Conservation (phyloP, 768 basidiomycete species). For the Podaxis mareebaensis region DNA sequence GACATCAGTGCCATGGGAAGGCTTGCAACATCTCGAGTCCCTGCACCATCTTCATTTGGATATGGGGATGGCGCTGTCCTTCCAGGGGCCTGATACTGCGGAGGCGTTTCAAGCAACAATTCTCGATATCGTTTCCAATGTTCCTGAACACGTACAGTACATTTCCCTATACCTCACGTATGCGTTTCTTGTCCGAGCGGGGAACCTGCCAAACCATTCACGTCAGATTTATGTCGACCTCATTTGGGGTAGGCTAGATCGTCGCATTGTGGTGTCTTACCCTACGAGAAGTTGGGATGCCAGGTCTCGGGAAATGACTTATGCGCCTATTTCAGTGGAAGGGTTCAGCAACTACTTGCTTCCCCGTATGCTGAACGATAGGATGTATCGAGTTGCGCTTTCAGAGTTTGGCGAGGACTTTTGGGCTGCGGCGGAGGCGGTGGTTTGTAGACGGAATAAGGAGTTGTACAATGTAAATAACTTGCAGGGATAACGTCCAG, state of each 20-base stretch:
- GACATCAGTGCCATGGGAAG: neutral
- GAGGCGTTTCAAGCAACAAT: neutral
- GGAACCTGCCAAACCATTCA: neutral
- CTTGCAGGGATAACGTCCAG: too few species aligned
- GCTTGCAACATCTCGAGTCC: neutral
- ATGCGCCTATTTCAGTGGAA: neutral
- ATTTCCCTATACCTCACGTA: neutral
- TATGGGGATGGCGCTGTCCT: neutral
- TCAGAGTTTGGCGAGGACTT: neutral
- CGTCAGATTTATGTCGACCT: constrained; percentile 2
- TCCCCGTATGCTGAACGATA: neutral
- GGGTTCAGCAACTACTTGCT: constrained; percentile 1
- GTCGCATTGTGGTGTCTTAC: constrained; percentile 3
- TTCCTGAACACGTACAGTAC: neutral
- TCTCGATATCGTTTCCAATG: neutral
- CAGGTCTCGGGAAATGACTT: neutral
- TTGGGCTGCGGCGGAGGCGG: constrained; percentile 1
- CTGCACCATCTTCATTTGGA: constrained; percentile 9
- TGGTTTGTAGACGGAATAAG: neutral
- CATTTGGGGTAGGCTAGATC: constrained; percentile 3
- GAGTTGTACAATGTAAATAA: neutral
- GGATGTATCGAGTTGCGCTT: neutral
- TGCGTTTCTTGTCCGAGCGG: neutral
- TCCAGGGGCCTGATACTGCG: neutral
- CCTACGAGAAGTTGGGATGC: neutral